phyloP scores from a whole-genome alignment of 2,329 filamentous ascomycete species.

The Fusarium sp. region DNA sequence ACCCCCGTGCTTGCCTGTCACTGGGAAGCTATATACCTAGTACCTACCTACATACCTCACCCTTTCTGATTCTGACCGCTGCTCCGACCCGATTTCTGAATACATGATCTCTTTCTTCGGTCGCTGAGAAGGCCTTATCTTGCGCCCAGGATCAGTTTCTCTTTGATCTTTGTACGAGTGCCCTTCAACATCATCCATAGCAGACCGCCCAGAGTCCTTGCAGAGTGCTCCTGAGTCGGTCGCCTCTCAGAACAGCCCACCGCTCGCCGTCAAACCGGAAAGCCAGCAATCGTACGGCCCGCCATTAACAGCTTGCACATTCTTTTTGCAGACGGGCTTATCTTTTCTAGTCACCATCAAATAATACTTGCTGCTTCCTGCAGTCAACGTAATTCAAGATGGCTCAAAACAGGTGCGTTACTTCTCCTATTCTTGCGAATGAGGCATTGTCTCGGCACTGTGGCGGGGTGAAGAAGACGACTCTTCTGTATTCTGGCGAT shows the following conservation, averaged over 20 bases:
- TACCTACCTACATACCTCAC: constrained; percentile 17
- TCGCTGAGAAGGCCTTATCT: constrained; percentile 36
- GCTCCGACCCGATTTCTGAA: constrained; percentile 33
- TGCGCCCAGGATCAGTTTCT: constrained; percentile 34
- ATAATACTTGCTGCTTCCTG: constrained; percentile 20
- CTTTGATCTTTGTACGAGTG: constrained; percentile 24
- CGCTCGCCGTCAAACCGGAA: constrained; percentile 28
- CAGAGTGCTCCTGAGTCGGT: constrained; percentile 35
- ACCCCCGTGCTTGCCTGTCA: constrained; percentile 34
- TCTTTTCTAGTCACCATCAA: constrained; percentile 14
- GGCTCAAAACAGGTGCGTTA: constrained; percentile 52
- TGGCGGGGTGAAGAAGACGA: constrained; percentile 34
- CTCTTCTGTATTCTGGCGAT: neutral
- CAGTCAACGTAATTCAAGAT: constrained; percentile 43
- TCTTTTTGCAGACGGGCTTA: constrained; percentile 19
- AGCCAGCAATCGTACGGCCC: constrained; percentile 23
- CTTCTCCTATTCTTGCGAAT: constrained; percentile 9
- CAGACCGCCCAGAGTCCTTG: constrained; percentile 36
- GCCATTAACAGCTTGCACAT: constrained; percentile 5
- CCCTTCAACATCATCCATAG: constrained; percentile 9
- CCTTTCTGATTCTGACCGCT: constrained; percentile 39
- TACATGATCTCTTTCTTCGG: constrained; percentile 41
- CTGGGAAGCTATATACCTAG: constrained; percentile 31
- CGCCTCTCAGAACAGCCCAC: constrained; percentile 25
- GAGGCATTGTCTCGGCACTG: constrained; percentile 14